A percentile compares a stretch with the other conserved stretches of the same genome.
Evolutionary conservation across 2,329 filamentous ascomycete species (phyloP).

Genomic region (Clathrospora elynae): DNA sequence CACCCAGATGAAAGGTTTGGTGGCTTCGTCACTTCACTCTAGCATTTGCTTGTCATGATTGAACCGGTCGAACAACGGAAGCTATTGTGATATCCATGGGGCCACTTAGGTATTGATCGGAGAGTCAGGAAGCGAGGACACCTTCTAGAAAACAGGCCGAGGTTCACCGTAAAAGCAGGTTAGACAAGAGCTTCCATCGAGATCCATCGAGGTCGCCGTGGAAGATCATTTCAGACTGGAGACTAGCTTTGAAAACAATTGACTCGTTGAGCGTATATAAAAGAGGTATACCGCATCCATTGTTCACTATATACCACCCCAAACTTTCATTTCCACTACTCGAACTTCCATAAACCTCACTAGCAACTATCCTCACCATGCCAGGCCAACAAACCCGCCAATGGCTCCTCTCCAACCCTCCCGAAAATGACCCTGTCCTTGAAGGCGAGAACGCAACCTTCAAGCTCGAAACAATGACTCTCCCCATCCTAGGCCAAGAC

Average conservation of each 20-base stretch:
- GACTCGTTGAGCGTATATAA: slow-evolving; percentile 5
- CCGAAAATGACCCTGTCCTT: slow-evolving; percentile 44
- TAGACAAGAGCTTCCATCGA: too few relatives aligned
- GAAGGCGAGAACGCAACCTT: slow-evolving; percentile 49
- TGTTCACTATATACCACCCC: not conserved
- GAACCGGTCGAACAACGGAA: slow-evolving; percentile 4
- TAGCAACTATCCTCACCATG: slow-evolving; percentile 24
- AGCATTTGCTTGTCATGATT: not conserved
- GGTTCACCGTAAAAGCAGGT: slow-evolving; percentile 15
- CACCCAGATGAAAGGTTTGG: not conserved
- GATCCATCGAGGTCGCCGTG: too few relatives aligned
- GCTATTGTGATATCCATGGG: not conserved
- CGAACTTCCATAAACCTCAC: slow-evolving; percentile 1
- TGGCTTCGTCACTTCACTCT: not conserved
- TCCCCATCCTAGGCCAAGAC: slow-evolving; percentile 46
- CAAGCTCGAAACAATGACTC: slow-evolving; percentile 42
- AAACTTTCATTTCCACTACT: not conserved
- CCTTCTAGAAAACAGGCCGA: slow-evolving; percentile 14
- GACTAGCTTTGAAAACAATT: slow-evolving; percentile 7
- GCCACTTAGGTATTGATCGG: slow-evolving; percentile 1
- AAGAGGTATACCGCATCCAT: not conserved
- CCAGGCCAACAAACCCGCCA: slow-evolving; percentile 46
- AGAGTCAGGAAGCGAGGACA: slow-evolving; percentile 8
- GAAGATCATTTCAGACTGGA: slow-evolving; percentile 6
- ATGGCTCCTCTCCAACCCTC: slow-evolving; percentile 53